Conservation (phyloP, 1,139 yeast species). For the Debaryomyces sp. region DNA sequence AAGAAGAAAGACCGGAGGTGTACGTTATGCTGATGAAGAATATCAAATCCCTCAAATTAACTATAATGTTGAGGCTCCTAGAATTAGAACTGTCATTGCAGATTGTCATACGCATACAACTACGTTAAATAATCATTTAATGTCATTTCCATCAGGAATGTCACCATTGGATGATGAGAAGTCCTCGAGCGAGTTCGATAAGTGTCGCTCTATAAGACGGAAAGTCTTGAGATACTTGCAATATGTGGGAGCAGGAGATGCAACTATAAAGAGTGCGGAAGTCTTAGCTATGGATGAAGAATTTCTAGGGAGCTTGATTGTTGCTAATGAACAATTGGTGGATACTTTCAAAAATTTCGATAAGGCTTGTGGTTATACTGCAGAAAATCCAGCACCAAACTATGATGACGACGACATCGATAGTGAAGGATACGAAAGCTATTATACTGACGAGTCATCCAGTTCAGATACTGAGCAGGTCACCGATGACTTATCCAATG, state of each 20-base stretch:
- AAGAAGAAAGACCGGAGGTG: constrained; percentile 25
- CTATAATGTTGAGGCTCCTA: constrained; percentile 72
- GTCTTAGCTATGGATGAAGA: constrained; percentile 61
- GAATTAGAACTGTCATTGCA: constrained; percentile 68
- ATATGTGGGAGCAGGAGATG: constrained; percentile 62
- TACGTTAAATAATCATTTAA: constrained; percentile 65
- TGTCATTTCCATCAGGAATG: constrained; percentile 53
- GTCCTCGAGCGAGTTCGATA: constrained; percentile 64
- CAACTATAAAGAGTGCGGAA: constrained; percentile 29
- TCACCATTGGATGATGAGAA: constrained; percentile 65
- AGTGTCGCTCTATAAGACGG: constrained; percentile 76
- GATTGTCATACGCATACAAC: constrained; percentile 78
- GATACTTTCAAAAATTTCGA: constrained; percentile 72
- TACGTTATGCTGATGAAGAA: constrained; percentile 53
- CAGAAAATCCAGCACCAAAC: constrained; percentile 38
- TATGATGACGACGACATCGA: constrained; percentile 33
- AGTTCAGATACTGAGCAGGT: constrained; percentile 18
- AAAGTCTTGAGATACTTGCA: constrained; percentile 81
- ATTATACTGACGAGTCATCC: constrained; percentile 46
- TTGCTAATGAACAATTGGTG: constrained; percentile 88
- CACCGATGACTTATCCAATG: constrained; percentile 19
- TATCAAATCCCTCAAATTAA: constrained; percentile 70
- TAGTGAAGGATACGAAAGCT: constrained; percentile 38
- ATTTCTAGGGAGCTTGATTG: constrained; percentile 79
- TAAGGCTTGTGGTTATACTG: constrained; percentile 39